Conservation (phyloP, 2,329 filamentous ascomycete genomes). For the Fusarium sarcochroum region DNA sequence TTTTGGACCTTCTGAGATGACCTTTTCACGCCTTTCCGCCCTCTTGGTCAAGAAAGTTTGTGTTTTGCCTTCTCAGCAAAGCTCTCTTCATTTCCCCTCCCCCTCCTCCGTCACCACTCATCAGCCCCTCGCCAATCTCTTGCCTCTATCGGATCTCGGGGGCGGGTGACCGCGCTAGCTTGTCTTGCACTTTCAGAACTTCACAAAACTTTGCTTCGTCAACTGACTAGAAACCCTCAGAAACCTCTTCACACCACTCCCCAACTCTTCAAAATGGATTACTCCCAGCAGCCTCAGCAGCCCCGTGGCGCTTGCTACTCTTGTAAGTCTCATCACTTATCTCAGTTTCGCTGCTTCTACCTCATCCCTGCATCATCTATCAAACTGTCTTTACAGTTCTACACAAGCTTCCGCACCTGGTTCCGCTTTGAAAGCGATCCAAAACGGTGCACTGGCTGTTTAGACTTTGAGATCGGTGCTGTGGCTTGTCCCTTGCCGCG, state of each 20-base stretch:
- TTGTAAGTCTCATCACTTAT: constrained; percentile 57
- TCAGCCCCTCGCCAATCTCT: constrained; percentile 47
- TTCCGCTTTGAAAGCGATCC: constrained; percentile 1
- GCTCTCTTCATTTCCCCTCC: constrained; percentile 7
- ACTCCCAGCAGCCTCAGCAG: constrained; percentile 38
- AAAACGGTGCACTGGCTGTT: not conserved
- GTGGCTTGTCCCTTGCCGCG: constrained; percentile 6
- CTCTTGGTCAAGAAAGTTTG: constrained; percentile 12
- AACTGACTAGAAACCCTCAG: constrained; percentile 36
- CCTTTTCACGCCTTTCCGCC: constrained; percentile 13
- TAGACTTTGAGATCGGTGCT: not conserved
- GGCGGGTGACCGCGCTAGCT: constrained; percentile 35
- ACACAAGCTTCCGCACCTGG: not conserved
- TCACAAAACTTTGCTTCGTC: constrained; percentile 1
- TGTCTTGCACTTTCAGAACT: constrained; percentile 15
- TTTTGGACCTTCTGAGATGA: not conserved
- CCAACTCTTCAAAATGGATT: constrained; percentile 58
- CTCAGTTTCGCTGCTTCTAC: not conserved
- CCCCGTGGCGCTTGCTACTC: constrained; percentile 66
- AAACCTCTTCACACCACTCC: constrained; percentile 28
- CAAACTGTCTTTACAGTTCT: constrained; percentile 4
- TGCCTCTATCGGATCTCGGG: constrained; percentile 48
- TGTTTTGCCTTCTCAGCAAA: constrained; percentile 16
- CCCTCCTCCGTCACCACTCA: constrained; percentile 39
- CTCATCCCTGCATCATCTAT: not conserved